Evolutionary conservation across 208 protist genomes (phyloP).

Genomic region (Leishmania arabica): DNA sequence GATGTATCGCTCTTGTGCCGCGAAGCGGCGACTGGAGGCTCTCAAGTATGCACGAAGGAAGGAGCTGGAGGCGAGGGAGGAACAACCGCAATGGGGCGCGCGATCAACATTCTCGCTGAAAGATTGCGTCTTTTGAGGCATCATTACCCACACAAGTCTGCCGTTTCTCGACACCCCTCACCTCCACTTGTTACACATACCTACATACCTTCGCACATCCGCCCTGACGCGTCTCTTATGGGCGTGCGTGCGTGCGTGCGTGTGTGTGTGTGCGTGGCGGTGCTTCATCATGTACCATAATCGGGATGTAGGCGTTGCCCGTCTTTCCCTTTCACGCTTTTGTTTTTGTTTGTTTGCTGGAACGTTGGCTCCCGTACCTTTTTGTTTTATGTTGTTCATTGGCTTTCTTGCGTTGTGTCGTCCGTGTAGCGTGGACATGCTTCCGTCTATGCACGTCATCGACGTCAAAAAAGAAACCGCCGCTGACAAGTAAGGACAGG

Average conservation of each 20-base stretch:
- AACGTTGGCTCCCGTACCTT: not conserved
- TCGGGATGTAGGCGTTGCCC: not conserved
- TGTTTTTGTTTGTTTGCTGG: not conserved
- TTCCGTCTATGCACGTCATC: not conserved
- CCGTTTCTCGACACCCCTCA: not conserved
- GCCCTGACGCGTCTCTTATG: not conserved
- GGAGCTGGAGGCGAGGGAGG: not conserved
- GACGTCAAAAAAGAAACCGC: not conserved
- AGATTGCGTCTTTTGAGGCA: slow-evolving; percentile 26
- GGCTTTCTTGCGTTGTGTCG: not conserved
- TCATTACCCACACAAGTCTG: not conserved
- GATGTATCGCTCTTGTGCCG: slow-evolving; percentile 25
- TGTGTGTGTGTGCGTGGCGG: not conserved
- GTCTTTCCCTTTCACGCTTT: not conserved
- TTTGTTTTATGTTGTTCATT: not conserved
- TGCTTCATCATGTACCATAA: not conserved
- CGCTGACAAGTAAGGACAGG: not conserved
- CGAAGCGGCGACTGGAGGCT: slow-evolving; percentile 23
- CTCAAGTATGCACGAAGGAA: slow-evolving; percentile 19
- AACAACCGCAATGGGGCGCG: not conserved
- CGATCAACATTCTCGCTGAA: slow-evolving; percentile 21
- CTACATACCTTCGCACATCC: not conserved
- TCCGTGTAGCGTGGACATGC: not conserved
- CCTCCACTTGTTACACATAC: not conserved
- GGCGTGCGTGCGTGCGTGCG: not conserved